These are phyloP conservation scores for Colletotrichum echinochloae DNA, from an alignment of 2,329 filamentous ascomycete species.

Conservation along the genomic window DNA sequence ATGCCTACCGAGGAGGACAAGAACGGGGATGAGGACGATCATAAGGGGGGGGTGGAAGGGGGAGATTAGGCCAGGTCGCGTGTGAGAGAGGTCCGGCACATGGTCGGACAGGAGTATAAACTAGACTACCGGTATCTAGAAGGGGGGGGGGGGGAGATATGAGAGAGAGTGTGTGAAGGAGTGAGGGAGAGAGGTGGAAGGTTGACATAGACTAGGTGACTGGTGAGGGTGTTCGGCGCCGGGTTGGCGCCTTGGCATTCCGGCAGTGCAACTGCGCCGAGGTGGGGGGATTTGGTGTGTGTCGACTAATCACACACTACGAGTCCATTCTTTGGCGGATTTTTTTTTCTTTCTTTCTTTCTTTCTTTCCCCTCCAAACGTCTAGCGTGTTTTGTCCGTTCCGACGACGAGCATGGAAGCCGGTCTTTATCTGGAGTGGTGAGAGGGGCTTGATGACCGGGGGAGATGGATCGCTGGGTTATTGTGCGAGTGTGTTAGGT, in stretches of 20 bases:
- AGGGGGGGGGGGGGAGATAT: neutral
- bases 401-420: too few species aligned
- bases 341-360: too few species aligned
- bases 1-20: neutral
- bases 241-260: slow-evolving; percentile 36
- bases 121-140: too few species aligned
- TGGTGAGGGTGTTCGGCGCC: slow-evolving; percentile 35
- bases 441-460: too few species aligned
- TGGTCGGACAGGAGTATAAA: neutral
- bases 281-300: slow-evolving; percentile 2
- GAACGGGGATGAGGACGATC: neutral
- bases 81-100: neutral
- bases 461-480: too few species aligned
- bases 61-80: too few species aligned
- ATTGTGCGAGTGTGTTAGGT: too few species aligned
- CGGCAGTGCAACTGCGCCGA: slow-evolving; percentile 33
- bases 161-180: neutral
- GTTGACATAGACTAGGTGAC: slow-evolving; percentile 16
- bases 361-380: too few species aligned
- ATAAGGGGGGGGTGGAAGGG: neutral
- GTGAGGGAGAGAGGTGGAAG: neutral
- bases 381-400: too few species aligned
- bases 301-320: too few species aligned
- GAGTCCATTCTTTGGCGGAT: neutral
- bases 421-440: too few species aligned